A percentile compares a stretch with the other conserved stretches of the same genome.
phyloP scores from a whole-genome alignment of 148 eudicot genomes.

The Amaranthus hypochondriacus region DNA sequence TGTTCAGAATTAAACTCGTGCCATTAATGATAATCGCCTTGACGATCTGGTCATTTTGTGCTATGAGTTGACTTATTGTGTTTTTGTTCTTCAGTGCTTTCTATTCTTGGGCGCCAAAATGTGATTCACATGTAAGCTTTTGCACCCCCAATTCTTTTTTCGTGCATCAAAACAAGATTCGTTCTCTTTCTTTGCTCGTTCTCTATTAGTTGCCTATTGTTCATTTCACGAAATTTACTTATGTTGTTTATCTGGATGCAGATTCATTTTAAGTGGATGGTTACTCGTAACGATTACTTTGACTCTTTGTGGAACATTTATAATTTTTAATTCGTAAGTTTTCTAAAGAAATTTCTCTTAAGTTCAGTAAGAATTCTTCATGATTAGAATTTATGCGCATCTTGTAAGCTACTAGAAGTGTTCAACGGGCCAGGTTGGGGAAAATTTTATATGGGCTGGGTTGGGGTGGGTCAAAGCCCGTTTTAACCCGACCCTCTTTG shows the following conservation, averaged over 20 bases:
- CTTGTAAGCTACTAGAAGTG: too few relatives aligned
- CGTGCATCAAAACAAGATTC: not conserved
- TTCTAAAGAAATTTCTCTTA: not conserved
- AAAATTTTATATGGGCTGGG: too few relatives aligned
- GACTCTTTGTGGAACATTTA: constrained; percentile 79
- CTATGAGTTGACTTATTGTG: not conserved
- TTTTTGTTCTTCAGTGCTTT: constrained; percentile 52
- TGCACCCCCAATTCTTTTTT: not conserved
- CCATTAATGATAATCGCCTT: not conserved
- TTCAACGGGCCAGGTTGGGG: too few relatives aligned
- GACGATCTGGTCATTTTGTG: not conserved
- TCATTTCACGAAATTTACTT: not conserved
- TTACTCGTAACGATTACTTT: constrained; percentile 78
- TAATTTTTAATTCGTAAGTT: constrained; percentile 75
- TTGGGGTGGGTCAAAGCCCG: too few relatives aligned
- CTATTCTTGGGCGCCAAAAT: constrained; percentile 58
- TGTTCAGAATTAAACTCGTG: not conserved
- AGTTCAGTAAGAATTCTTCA: too few relatives aligned
- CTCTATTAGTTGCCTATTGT: not conserved
- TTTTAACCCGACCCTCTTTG: too few relatives aligned
- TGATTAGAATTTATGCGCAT: too few relatives aligned
- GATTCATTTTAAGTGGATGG: constrained; percentile 91
- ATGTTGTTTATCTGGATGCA: constrained; percentile 31
- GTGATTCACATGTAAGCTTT: constrained; percentile 69
- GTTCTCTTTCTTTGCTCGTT: not conserved